Evolutionary conservation across 2,329 filamentous ascomycete genomes (phyloP).

Genomic region (Scorias spongiosa): DNA sequence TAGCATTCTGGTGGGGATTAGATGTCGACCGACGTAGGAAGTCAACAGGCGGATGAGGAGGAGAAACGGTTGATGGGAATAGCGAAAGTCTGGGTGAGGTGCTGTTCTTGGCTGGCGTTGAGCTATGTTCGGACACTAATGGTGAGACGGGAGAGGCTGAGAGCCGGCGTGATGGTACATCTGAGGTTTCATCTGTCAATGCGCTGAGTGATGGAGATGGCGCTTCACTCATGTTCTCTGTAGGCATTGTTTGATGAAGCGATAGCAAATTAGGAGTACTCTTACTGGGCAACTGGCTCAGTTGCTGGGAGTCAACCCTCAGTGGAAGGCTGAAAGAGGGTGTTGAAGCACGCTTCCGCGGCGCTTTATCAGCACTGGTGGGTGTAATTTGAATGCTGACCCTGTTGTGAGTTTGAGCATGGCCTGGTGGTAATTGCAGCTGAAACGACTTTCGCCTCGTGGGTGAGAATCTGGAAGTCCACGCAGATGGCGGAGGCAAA

Average conservation of each 20-base stretch:
- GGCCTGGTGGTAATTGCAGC: conserved; percentile 1
- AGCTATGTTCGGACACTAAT: neutral
- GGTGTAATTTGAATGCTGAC: neutral
- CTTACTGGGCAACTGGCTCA: no score
- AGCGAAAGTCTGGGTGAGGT: conserved; percentile 8
- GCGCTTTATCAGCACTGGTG: neutral
- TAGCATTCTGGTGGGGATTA: neutral
- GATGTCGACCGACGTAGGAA: conserved; percentile 5
- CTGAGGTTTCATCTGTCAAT: conserved; percentile 5
- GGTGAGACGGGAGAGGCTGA: conserved; percentile 2
- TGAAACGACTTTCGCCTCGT: conserved; percentile 3
- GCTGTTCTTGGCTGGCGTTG: neutral
- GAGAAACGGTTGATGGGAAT: conserved; percentile 5
- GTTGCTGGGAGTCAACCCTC: conserved; percentile 14
- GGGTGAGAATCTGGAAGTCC: conserved; percentile 5
- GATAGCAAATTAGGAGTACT: no score
- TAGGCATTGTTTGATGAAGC: no score
- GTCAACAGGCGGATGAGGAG: conserved; percentile 1
- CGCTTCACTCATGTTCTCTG: no score
- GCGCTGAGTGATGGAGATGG: no score
- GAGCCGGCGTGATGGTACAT: neutral
- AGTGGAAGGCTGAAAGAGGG: conserved; percentile 17
- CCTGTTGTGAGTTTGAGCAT: neutral
- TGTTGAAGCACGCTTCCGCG: conserved; percentile 4
- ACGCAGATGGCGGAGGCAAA: conserved; percentile 9